A percentile compares a stretch with the other conserved stretches of the same genome.
phyloP scores from a whole-genome alignment of 768 basidiomycete genomes.

The Tricholoma hemisulphureum region DNA sequence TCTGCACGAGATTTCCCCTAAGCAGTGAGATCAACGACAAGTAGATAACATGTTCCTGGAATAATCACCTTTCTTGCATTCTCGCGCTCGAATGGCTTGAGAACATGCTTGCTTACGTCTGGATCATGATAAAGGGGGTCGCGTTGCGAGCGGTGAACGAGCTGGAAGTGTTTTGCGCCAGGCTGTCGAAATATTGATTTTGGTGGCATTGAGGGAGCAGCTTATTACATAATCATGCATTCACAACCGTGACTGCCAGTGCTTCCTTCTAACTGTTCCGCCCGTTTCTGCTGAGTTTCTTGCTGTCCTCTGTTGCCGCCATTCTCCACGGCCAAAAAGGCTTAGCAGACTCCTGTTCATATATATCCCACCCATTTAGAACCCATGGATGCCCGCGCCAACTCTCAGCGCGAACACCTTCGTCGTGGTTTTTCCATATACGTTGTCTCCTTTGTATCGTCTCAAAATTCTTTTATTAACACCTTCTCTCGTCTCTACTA shows the following conservation, averaged over 20 bases:
- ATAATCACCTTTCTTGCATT: conserved; percentile 63
- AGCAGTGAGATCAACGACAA: conserved; percentile 14
- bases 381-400: conserved; percentile 48
- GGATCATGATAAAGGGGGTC: conserved; percentile 96
- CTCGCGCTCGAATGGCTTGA: conserved; percentile 75
- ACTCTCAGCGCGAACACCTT: conserved; percentile 73
- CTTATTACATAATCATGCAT: conserved; percentile 36
- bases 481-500: conserved; percentile 61
- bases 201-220: conserved; percentile 55
- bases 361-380: conserved; percentile 3
- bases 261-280: conserved; percentile 12
- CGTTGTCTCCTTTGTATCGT: conserved; percentile 45
- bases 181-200: conserved; percentile 91
- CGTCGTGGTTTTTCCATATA: conserved; percentile 90
- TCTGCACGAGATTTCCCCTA: conserved; percentile 84
- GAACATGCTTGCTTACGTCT: conserved; percentile 84
- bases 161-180: conserved; percentile 90
- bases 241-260: conserved; percentile 12
- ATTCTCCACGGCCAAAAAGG: conserved; percentile 20
- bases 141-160: conserved; percentile 93
- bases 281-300: conserved; percentile 12
- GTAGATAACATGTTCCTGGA: conserved; percentile 7
- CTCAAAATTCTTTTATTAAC: conserved; percentile 36
- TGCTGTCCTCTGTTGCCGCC: conserved; percentile 6
- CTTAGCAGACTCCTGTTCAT: conserved; percentile 27